phyloP scores from a whole-genome alignment of 2,329 filamentous ascomycete genomes.

The Raffaelea albimanens region DNA sequence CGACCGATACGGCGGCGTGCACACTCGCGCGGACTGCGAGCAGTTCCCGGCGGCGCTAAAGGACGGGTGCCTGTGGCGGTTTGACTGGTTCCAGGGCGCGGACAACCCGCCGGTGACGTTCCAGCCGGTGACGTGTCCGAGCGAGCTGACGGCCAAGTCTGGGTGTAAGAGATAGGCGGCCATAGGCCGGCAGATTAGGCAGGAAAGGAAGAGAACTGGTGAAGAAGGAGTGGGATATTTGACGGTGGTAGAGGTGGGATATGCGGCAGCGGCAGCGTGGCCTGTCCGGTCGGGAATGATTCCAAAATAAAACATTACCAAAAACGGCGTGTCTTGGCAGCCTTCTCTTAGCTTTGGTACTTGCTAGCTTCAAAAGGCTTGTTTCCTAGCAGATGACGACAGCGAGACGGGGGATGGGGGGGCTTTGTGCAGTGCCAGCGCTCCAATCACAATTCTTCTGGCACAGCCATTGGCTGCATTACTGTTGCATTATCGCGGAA shows the following conservation, averaged over 20 bases:
- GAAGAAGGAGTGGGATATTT: background rate
- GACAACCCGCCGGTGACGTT: constrained; percentile 49
- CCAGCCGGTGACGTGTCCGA: constrained; percentile 45
- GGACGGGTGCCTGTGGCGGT: constrained; percentile 52
- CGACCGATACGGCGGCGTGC: constrained; percentile 48
- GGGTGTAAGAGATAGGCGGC: constrained; percentile 18
- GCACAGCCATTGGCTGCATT: too few species aligned
- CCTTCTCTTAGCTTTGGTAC: too few species aligned
- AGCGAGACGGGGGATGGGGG: too few species aligned
- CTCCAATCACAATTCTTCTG: too few species aligned
- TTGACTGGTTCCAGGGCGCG: constrained; percentile 52
- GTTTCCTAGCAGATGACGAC: background rate
- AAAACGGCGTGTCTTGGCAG: too few species aligned
- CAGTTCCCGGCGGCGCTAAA: constrained; percentile 43
- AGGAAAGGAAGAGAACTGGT: background rate
- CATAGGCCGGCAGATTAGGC: background rate
- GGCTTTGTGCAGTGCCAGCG: too few species aligned
- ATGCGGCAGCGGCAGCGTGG: too few species aligned
- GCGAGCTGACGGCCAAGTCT: constrained; percentile 31
- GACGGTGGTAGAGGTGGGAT: too few species aligned
- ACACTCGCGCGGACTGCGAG: constrained; percentile 39
- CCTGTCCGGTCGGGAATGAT: too few species aligned
- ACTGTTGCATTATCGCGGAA: too few species aligned
- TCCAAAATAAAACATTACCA: too few species aligned
- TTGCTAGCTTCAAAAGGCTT: too few species aligned